phyloP scores from a whole-genome alignment of 768 basidiomycete species.

The Lentinula sp. region DNA sequence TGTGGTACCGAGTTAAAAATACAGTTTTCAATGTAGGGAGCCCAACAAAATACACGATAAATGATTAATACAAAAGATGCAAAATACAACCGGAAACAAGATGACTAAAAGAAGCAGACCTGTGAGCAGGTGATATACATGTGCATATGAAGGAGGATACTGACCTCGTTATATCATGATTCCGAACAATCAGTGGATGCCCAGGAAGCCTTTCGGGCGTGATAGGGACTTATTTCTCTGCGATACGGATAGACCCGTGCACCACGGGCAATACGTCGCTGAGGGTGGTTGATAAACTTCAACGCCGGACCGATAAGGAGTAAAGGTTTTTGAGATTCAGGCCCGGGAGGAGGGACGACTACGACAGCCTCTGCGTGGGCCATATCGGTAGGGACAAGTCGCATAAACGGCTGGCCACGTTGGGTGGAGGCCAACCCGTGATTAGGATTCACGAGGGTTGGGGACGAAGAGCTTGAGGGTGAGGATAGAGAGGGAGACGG shows the following conservation, averaged over 20 bases:
- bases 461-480: constrained; percentile 5
- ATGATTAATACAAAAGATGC: not conserved
- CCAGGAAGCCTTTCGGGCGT: not conserved
- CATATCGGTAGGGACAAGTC: constrained; percentile 44
- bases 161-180: not conserved
- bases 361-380: constrained; percentile 50
- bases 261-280: constrained; percentile 35
- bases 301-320: constrained; percentile 48
- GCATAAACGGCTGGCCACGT: constrained; percentile 19
- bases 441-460: constrained; percentile 10
- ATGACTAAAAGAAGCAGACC: too few relatives aligned
- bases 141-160: not conserved
- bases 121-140: not conserved
- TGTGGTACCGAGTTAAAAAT: not conserved
- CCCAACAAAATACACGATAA: not conserved
- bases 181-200: not conserved
- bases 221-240: constrained; percentile 6
- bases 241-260: constrained; percentile 55
- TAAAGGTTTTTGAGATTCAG: constrained; percentile 24
- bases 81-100: not conserved
- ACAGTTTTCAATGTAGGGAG: not conserved
- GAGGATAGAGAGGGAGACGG: constrained; percentile 26
- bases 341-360: constrained; percentile 27
- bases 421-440: constrained; percentile 3
- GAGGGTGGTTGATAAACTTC: constrained; percentile 37